Evolutionary conservation across 108 stramenopile species (phyloP), one percentile per base, ranked within the genome.

Genomic region (Conticribra weissflogii): DNA sequence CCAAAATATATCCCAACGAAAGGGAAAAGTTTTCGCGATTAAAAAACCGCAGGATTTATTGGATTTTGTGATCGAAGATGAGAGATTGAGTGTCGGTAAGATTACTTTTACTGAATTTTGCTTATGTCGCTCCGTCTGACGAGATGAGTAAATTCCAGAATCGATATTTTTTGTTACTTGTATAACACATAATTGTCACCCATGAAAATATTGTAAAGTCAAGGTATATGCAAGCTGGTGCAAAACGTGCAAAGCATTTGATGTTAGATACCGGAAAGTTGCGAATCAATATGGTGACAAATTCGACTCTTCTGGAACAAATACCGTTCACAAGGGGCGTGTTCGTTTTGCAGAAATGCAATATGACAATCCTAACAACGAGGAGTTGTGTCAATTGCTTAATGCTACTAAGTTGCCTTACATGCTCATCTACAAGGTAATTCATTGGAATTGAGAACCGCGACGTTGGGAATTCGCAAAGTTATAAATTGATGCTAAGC

Each of bases 151-250:
- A n/a, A n/a, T n/a, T n/a, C n/a, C n/a, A n/a, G n/a, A n/a, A n/a
- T n/a, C n/a, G n/a, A n/a, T n/a, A n/a, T n/a, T n/a, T n/a, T n/a
- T n/a, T n/a, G n/a, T n/a, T n/a, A n/a, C n/a, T n/a, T n/a, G n/a
- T n/a, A n/a, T n/a, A n/a, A n/a, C n/a, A n/a, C n/a, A n/a, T n/a
- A n/a, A n/a, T n/a, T n/a, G n/a, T n/a, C n/a, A n/a, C n/a, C n/a
- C n/a, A n/a, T n/a, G n/a, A n/a, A n/a, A n/a, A n/a, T n/a, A n/a
- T n/a, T n/a, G n/a, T 12, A 45, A 24, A 64, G 47, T 77, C 48
- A 81, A 77, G 67, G 73, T 77, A 45, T 72, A 71, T 41, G 80
- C 80, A 18, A 50, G 47, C 28, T 81, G 80, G 80, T 81, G 80
- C 29, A 81, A 81, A 66, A 77, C 75, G 19, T 81, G 80, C 36